Base-by-base conservation (phyloP, 352 stramenopile genomes). In the Elongisporangium prolatum region DNA sequence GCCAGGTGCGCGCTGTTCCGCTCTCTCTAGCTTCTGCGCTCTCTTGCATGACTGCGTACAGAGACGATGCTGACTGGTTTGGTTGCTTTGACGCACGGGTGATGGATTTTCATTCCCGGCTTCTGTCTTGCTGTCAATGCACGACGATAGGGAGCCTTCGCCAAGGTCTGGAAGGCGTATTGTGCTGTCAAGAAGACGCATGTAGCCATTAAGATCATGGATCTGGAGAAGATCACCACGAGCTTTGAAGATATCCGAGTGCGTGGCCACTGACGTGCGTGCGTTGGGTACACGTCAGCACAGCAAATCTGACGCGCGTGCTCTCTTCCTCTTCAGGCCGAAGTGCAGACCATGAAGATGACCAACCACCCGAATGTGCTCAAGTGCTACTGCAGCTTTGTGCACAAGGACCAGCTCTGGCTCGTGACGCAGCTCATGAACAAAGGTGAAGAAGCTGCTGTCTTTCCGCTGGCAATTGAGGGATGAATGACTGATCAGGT, bases 371-470 rank as follows among this genome's bases (percentile, higher is more conserved):
- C 93, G 25, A 99, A 99, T 68, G 92, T 99, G 59, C 83, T 99
- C 54, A 92, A 97, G 53, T 99, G 96, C 71, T 97, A 99, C 79
- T 97, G 92, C 59, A 91, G 86, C 67, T 99, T 99, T 80, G 95
- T 99, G 52, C 80, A 98, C 72, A 95, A 96, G 56, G 90, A 98
- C 56, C 83, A 99, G 74, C 76, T 99, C 21, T 99, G 97, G 97
- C 85, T 99, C 14, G 96, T 99, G 11, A 99, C 97, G 68, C 97
- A 98, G 71, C 86, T 99, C 54, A 99, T 99, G 97, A 96, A 97
- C 69, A 99, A 99, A 68, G 97, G 72, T 79, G 20, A 21, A 50
- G 7, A 5, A 38, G 28, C 28, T 10, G 13, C 9, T 38, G n/a
- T n/a, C n/a, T n/a, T n/a, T n/a, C n/a, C 3, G 7, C 2, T 2